Conservation (phyloP, 2,329 filamentous ascomycete species). For the Pseudogymnoascus sp. region DNA sequence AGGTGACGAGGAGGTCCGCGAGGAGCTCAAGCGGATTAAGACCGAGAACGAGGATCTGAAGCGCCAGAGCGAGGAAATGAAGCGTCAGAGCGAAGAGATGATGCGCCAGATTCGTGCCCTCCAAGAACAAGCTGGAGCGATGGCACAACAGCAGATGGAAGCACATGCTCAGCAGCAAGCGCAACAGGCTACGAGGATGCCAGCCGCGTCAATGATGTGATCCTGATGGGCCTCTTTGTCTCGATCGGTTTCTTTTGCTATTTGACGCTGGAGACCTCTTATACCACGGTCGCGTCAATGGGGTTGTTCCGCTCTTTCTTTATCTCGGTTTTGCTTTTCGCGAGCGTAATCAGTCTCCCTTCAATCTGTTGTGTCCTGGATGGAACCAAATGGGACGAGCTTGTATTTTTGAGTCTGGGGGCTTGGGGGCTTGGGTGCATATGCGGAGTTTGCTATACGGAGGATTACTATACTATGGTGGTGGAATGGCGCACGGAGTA, state of each 20-base stretch:
- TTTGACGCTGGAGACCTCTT: not conserved
- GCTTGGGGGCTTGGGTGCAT: not conserved
- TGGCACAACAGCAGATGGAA: constrained; percentile 4
- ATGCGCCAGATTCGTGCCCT: constrained; percentile 12
- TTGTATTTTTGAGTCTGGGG: constrained; percentile 3
- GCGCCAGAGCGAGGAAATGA: constrained; percentile 41
- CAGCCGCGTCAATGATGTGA: constrained; percentile 8
- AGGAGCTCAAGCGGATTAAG: constrained; percentile 59
- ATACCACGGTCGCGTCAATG: not conserved
- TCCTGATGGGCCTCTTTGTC: not conserved
- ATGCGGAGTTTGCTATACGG: not conserved
- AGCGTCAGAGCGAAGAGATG: constrained; percentile 15
- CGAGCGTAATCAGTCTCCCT: not conserved
- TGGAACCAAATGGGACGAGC: not conserved
- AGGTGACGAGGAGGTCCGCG: constrained; percentile 38
- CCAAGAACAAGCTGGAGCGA: not conserved
- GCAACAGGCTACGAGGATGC: constrained; percentile 2
- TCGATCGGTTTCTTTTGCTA: not conserved
- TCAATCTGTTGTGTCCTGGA: not conserved
- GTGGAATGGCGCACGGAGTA: not conserved
- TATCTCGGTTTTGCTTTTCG: not conserved
- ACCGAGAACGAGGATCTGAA: constrained; percentile 54
- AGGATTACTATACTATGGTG: not conserved
- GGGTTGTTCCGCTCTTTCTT: not conserved
- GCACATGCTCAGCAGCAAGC: constrained; percentile 3